Evolutionary conservation across 129 eudicot genomes (phyloP), one percentile per base, ranked within the genome.

Genomic region (Oenanthe sinensis): DNA sequence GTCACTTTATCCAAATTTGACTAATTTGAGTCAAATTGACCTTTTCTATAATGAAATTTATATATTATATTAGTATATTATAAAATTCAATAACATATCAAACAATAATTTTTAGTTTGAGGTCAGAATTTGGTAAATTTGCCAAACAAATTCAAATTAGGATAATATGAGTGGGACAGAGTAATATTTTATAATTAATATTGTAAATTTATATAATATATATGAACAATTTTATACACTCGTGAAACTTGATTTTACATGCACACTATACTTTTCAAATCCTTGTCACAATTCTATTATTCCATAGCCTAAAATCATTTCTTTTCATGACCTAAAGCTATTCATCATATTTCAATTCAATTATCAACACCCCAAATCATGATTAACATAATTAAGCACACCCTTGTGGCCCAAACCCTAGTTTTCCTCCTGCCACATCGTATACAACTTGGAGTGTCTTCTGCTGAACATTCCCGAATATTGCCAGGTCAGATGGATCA

Each of bases 381-480:
- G 24, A 19, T 70, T 72, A 39, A 36, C 30, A 70, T 28, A 48
- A 36, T 86, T 49, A 87, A 68, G 83, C 73, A 85, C 98, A 94
- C 40, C 93, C 98, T 50, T 84, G 87, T 14, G 90, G 28, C 2
- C 83, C 96, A 82, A 94, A 90, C 40, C 98, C 98, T 37, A 94
- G 54, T 78, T 85, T 90, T 54, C 96, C 98, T n/a, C 89, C 98
- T 36, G 82, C 85, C 73, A 91, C 87, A 71, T 94, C 92, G 78
- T 94, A 94, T 63, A 90, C 93, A 76, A 94, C 89, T 46, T 86
- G 83, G 28, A 88, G 22, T 0, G 96, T 87, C 83, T 84, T 88
- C 81, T 94, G 98, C 67, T 94, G 98, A 8, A 83, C 80, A 72
- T 91, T 94, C n/a, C 96, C 98, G 13, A 84, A 84, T 3, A 94